Evolutionary conservation across 768 basidiomycete species (phyloP).

Genomic region (Lentinula detonsa): DNA sequence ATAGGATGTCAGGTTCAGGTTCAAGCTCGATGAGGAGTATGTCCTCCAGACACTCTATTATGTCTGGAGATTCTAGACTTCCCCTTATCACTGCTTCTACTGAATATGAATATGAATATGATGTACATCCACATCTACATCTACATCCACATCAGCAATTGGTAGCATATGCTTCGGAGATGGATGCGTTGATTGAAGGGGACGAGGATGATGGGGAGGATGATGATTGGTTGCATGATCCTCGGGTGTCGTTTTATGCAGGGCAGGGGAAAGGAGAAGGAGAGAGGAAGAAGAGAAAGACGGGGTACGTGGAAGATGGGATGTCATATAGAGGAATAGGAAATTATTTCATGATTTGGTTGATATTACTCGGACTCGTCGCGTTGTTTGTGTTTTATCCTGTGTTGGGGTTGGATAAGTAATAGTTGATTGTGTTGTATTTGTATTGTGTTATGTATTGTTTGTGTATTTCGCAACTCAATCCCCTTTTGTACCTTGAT

Average conservation of each 20-base stretch:
- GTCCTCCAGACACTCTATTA: neutral
- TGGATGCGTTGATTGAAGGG: neutral
- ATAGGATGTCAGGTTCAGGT: neutral
- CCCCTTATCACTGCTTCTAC: neutral
- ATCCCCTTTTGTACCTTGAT: neutral
- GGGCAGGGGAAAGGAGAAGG: neutral
- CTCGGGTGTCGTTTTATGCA: neutral
- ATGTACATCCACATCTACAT: no score
- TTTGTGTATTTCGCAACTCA: neutral
- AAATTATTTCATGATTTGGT: neutral
- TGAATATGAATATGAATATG: neutral
- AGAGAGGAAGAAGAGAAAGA: neutral
- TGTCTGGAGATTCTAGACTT: neutral
- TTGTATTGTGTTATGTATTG: neutral
- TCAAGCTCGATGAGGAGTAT: neutral
- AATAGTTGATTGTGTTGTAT: no score
- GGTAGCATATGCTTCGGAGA: neutral
- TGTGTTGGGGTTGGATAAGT: neutral
- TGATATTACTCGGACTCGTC: neutral
- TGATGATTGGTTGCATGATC: slow-evolving; percentile 3
- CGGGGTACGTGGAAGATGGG: neutral
- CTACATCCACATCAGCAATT: neutral
- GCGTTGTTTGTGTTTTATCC: slow-evolving; percentile 4
- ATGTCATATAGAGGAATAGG: neutral
- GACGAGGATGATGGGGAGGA: neutral